phyloP scores from a whole-genome alignment of 1,284 basidiomycete species.

The Prillingera fragicola region DNA sequence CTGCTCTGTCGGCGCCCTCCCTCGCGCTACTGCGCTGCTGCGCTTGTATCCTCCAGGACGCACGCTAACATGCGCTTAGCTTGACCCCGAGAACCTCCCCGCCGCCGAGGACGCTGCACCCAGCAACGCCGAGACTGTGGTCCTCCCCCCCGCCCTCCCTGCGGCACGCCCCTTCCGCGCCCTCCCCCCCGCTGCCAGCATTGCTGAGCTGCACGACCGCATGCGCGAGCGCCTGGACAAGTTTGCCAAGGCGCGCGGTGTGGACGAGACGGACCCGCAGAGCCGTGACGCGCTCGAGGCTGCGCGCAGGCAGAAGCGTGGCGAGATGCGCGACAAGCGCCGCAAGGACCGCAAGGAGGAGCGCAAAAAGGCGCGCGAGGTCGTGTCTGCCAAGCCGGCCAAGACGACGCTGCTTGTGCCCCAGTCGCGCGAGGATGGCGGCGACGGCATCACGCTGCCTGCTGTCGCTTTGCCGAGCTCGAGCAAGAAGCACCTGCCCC shows the following conservation, averaged over 20 bases:
- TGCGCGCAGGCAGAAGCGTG: conserved; percentile 67
- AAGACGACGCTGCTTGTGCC: conserved; percentile 60
- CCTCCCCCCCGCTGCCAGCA: conserved; percentile 63
- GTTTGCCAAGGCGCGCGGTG: conserved; percentile 55
- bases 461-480: conserved; percentile 52
- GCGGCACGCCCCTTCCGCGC: conserved; percentile 49
- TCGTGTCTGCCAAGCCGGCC: conserved; percentile 36
- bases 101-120: conserved; percentile 24
- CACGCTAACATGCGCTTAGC: conserved; percentile 51
- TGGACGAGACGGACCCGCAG: conserved; percentile 30
- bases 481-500: conserved; percentile 54
- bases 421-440: conserved; percentile 33
- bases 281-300: conserved; percentile 73
- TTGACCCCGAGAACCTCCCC: conserved; percentile 73
- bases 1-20: background rate
- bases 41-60: background rate
- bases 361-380: conserved; percentile 55
- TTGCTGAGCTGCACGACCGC: conserved; percentile 67
- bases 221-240: conserved; percentile 68
- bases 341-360: conserved; percentile 79
- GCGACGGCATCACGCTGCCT: conserved; percentile 63
- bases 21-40: background rate
- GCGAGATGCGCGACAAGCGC: conserved; percentile 72
- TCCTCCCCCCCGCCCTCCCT: conserved; percentile 14
- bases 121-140: conserved; percentile 28